A percentile compares a stretch with the other conserved stretches of the same genome.
These are phyloP conservation scores for Diutina ranongensis DNA, from an alignment of 1,139 yeast species.

Conservation along the genomic window DNA sequence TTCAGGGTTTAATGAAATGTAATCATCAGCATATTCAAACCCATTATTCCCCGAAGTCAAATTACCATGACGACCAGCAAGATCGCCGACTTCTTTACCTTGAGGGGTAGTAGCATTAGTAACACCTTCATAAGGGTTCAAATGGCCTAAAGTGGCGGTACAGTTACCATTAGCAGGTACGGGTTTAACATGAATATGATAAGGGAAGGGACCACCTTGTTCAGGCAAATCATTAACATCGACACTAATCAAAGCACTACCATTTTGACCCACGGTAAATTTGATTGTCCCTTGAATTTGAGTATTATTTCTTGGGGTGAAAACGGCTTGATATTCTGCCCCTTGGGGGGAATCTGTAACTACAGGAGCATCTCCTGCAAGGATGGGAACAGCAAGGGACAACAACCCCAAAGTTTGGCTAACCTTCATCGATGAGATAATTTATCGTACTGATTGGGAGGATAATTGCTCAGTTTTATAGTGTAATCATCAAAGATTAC, in stretches of 20 bases:
- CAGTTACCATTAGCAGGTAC: slow-evolving; percentile 32
- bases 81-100: slow-evolving; percentile 27
- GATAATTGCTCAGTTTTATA: slow-evolving; percentile 1
- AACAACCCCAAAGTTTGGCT: background rate
- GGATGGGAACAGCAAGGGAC: slow-evolving; percentile 8
- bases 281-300: slow-evolving; percentile 21
- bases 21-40: slow-evolving; percentile 22
- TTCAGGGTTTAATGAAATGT: slow-evolving; percentile 26
- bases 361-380: slow-evolving; percentile 17
- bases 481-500: too few relatives aligned
- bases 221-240: slow-evolving; percentile 24
- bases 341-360: slow-evolving; percentile 18
- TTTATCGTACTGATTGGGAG: background rate
- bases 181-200: slow-evolving; percentile 28
- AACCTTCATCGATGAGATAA: background rate
- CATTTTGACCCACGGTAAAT: slow-evolving; percentile 21
- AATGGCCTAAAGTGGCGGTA: slow-evolving; percentile 25
- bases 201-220: slow-evolving; percentile 29
- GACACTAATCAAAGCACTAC: slow-evolving; percentile 22
- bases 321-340: slow-evolving; percentile 17
- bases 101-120: slow-evolving; percentile 16
- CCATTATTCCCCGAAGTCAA: slow-evolving; percentile 17
- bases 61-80: slow-evolving; percentile 30
- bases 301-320: slow-evolving; percentile 13
- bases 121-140: slow-evolving; percentile 29